Percentiles rank a stretch among this genome's conserved stretches.
Conservation (phyloP, 345 rosid genomes). For the Dovyalis caffra region DNA sequence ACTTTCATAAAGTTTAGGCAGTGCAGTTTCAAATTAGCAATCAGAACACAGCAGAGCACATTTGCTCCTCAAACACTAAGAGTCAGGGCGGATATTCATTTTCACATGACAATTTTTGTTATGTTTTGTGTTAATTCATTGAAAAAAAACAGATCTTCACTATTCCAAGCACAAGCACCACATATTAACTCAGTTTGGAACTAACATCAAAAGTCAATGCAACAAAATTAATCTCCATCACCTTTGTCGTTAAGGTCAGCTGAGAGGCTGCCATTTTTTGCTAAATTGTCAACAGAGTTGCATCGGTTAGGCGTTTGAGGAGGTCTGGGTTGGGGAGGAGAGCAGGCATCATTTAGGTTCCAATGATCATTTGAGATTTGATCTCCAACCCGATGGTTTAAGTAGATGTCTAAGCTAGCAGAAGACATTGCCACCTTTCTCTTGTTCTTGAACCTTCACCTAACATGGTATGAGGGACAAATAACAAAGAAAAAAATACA, state of each 20-base stretch:
- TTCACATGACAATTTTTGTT: too few relatives aligned
- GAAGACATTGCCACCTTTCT: constrained; percentile 34
- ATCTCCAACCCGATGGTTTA: constrained; percentile 29
- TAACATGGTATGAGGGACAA: constrained; percentile 42
- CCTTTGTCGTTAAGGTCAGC: constrained; percentile 5
- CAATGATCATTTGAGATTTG: constrained; percentile 28
- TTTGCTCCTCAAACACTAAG: background rate
- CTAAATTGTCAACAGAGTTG: constrained; percentile 12
- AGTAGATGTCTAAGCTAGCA: constrained; percentile 26
- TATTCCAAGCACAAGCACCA: background rate
- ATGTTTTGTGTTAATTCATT: background rate
- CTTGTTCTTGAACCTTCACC: constrained; percentile 54
- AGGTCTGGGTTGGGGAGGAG: constrained; percentile 21
- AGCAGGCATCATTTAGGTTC: constrained; percentile 18
- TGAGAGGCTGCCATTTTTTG: background rate
- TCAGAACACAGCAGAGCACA: background rate
- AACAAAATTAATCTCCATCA: background rate
- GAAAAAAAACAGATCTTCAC: background rate
- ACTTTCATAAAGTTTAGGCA: background rate
- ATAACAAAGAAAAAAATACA: constrained; percentile 22
- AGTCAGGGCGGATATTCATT: background rate
- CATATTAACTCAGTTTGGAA: background rate
- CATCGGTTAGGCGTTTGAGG: constrained; percentile 15
- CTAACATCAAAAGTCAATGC: background rate
- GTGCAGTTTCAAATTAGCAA: background rate